These are phyloP conservation scores for Sideroxylon spinosum DNA, from an alignment of 179 eudicot species.

Conservation along the genomic window DNA sequence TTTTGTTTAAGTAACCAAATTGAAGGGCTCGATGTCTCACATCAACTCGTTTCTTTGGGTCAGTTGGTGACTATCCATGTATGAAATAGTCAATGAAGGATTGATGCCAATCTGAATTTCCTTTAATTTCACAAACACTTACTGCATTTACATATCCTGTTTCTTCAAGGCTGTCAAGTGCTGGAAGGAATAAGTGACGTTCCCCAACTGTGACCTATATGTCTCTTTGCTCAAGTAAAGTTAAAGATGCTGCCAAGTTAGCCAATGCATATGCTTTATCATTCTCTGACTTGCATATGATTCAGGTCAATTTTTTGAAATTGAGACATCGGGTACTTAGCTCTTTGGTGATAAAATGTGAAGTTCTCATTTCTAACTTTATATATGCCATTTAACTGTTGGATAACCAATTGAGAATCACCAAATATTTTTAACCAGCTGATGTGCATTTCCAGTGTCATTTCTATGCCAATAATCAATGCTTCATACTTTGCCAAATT, in stretches of 20 bases:
- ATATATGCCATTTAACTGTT: conserved; percentile 4
- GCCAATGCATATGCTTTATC: neutral
- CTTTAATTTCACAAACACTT: conserved; percentile 2
- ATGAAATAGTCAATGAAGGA: conserved; percentile 7
- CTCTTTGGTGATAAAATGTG: neutral
- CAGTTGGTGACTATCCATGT: neutral
- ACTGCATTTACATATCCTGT: neutral
- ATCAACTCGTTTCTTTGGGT: neutral
- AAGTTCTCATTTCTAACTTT: conserved; percentile 8
- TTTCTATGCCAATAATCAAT: neutral
- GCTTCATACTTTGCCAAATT: neutral
- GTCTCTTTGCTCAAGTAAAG: conserved; percentile 1
- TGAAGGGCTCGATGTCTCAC: neutral
- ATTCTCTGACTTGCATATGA: neutral
- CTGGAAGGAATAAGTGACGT: neutral
- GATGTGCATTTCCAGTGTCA: conserved; percentile 10
- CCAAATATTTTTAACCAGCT: conserved; percentile 1
- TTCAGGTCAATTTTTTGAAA: neutral
- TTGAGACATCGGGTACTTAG: neutral
- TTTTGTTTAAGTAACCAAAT: neutral
- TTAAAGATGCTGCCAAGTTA: conserved; percentile 8
- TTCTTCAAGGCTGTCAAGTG: neutral
- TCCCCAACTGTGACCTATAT: conserved; percentile 2
- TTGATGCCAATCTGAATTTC: conserved; percentile 15
- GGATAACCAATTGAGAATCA: conserved; percentile 15